A percentile compares a stretch with the other conserved stretches of the same genome.
phyloP scores from a whole-genome alignment of 768 basidiomycete species.

The Pholiota conissans region DNA sequence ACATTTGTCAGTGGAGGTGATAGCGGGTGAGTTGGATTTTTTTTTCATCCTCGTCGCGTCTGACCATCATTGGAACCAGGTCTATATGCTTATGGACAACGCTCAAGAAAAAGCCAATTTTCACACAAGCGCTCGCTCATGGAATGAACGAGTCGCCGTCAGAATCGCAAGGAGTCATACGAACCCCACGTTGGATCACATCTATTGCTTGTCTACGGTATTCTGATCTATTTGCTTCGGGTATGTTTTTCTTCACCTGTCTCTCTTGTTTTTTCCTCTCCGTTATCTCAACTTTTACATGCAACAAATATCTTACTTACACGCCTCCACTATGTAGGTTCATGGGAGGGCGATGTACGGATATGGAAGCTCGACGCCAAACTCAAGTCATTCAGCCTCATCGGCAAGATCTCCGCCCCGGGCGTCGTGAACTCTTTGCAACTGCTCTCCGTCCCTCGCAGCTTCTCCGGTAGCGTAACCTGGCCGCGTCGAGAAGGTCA shows the following conservation, averaged over 20 bases:
- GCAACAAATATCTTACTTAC: constrained; percentile 3
- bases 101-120: constrained; percentile 93
- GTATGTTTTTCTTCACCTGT: constrained; percentile 49
- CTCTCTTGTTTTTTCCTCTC: too few species aligned
- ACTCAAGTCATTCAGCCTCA: constrained; percentile 71
- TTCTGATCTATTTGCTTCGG: constrained; percentile 89
- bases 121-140: constrained; percentile 83
- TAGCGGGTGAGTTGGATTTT: constrained; percentile 72
- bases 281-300: too few species aligned
- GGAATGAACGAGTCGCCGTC: constrained; percentile 74
- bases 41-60: background rate
- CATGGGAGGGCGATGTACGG: constrained; percentile 88
- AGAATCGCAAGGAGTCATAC: constrained; percentile 72
- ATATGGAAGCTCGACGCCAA: constrained; percentile 89
- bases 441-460: constrained; percentile 56
- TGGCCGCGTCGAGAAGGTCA: constrained; percentile 27
- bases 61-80: constrained; percentile 36
- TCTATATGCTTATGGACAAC: constrained; percentile 93
- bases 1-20: constrained; percentile 95
- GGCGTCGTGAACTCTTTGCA: constrained; percentile 94
- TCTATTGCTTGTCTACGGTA: constrained; percentile 80
- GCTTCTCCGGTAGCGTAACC: constrained; percentile 38
- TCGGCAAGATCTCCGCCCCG: constrained; percentile 61
- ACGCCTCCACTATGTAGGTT: constrained; percentile 56
- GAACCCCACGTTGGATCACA: constrained; percentile 90